Conservation (phyloP, 2,329 filamentous ascomycete genomes). For the Fusarium compactum region DNA sequence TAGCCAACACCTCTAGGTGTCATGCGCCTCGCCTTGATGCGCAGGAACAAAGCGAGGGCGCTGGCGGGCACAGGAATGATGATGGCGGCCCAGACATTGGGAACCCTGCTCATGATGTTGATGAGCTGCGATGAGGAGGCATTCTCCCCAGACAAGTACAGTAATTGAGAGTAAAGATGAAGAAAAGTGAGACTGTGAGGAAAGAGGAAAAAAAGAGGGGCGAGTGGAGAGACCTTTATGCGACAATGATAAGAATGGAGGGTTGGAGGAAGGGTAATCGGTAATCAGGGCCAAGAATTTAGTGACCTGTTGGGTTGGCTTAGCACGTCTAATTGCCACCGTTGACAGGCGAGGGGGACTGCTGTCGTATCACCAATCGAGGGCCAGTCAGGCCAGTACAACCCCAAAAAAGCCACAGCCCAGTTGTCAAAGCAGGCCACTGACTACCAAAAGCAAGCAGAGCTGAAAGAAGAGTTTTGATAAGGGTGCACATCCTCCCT, state of each 20-base stretch:
- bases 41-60: conserved; percentile 28
- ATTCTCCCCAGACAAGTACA: conserved; percentile 3
- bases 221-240: conserved; percentile 15
- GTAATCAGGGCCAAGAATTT: conserved; percentile 3
- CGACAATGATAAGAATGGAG: background rate
- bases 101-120: conserved; percentile 35
- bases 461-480: conserved; percentile 1
- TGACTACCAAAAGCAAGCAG: background rate
- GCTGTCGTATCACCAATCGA: background rate
- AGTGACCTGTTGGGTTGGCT: background rate
- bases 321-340: background rate
- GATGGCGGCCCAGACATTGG: conserved; percentile 40
- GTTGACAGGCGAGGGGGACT: background rate
- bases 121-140: conserved; percentile 9
- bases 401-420: conserved; percentile 1
- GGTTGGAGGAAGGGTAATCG: background rate
- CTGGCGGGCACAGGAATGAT: conserved; percentile 37
- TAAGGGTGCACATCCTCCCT: background rate
- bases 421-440: background rate
- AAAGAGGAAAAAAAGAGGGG: conserved; percentile 29
- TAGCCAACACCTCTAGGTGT: conserved; percentile 38
- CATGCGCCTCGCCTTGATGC: conserved; percentile 41
- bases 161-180: too few species aligned
- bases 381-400: background rate
- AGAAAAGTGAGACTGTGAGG: background rate